phyloP scores from a whole-genome alignment of 108 stramenopile species.

The Skeletonema potamos region DNA sequence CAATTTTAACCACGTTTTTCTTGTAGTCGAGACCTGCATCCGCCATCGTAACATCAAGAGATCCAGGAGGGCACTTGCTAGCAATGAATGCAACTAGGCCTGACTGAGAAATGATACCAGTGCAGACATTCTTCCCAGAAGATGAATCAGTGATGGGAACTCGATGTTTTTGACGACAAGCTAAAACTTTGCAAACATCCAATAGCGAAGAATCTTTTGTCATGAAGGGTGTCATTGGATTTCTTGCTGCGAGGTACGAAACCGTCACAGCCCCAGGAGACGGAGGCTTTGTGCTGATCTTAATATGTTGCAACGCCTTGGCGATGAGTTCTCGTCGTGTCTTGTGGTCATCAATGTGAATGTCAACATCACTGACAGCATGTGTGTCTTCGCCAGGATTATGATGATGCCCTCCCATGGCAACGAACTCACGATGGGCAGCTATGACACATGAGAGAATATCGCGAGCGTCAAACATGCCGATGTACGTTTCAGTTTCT shows the following conservation, averaged over 20 bases:
- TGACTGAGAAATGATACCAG: slow-evolving; percentile 46
- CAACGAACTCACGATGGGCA: slow-evolving; percentile 36
- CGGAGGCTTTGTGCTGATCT: slow-evolving; percentile 31
- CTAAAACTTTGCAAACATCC: slow-evolving; percentile 48
- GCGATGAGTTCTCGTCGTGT: slow-evolving; percentile 41
- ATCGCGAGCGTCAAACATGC: slow-evolving; percentile 57
- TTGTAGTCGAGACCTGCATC: slow-evolving; percentile 44
- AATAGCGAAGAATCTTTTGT: slow-evolving; percentile 26
- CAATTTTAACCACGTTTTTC: slow-evolving; percentile 40
- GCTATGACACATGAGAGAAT: slow-evolving; percentile 51
- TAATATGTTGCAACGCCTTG: slow-evolving; percentile 46
- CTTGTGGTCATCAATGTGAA: slow-evolving; percentile 20
- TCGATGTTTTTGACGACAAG: slow-evolving; percentile 32
- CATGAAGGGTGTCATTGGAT: slow-evolving; percentile 35
- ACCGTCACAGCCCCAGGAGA: slow-evolving; percentile 47
- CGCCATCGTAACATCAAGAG: slow-evolving; percentile 39
- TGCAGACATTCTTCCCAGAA: slow-evolving; percentile 26
- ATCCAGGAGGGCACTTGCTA: slow-evolving; percentile 35
- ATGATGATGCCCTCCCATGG: slow-evolving; percentile 27
- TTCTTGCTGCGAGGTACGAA: slow-evolving; percentile 47
- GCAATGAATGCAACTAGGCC: slow-evolving; percentile 41
- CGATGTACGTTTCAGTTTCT: slow-evolving; percentile 39
- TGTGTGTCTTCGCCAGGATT: slow-evolving; percentile 32
- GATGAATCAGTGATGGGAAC: slow-evolving; percentile 34
- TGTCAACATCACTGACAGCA: slow-evolving; percentile 24